Conservation (phyloP, 2,329 filamentous ascomycete genomes). For the Monilinia laxa region DNA sequence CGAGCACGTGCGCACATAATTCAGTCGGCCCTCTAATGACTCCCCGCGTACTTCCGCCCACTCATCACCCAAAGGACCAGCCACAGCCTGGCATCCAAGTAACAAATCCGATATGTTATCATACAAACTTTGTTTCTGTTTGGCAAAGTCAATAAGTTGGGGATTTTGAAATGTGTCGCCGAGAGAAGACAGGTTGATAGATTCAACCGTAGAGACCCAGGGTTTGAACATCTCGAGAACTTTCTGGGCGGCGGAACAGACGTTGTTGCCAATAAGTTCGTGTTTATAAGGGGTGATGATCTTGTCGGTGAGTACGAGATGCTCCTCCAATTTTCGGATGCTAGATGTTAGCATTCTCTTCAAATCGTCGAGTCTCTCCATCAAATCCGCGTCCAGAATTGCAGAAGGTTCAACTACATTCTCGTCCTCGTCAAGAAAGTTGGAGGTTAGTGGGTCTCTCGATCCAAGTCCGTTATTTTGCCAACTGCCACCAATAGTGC, state of each 20-base stretch:
- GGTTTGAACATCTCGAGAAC: constrained; percentile 86
- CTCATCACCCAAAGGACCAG: constrained; percentile 87
- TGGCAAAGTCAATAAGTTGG: constrained; percentile 80
- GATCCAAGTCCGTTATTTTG: constrained; percentile 66
- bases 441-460: constrained; percentile 72
- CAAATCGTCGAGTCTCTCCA: constrained; percentile 82
- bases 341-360: constrained; percentile 82
- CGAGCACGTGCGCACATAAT: constrained; percentile 73
- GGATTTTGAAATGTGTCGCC: constrained; percentile 78
- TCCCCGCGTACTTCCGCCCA: constrained; percentile 93
- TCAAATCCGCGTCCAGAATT: constrained; percentile 70
- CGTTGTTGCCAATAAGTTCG: constrained; percentile 74
- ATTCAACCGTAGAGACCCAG: constrained; percentile 88
- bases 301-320: constrained; percentile 74
- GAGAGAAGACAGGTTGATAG: constrained; percentile 80
- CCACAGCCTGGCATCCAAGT: constrained; percentile 85
- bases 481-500: constrained; percentile 83
- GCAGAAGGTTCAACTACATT: constrained; percentile 68
- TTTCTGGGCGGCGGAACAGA: constrained; percentile 75
- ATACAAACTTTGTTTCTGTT: constrained; percentile 90
- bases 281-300: constrained; percentile 78
- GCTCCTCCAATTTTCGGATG: constrained; percentile 84
- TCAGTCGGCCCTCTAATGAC: constrained; percentile 81
- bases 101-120: constrained; percentile 90
- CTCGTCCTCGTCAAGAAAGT: constrained; percentile 84